Evolutionary conservation across 352 stramenopile genomes (phyloP), one percentile per base, ranked within the genome.

Genomic region (Aphanomyces cochlioides): DNA sequence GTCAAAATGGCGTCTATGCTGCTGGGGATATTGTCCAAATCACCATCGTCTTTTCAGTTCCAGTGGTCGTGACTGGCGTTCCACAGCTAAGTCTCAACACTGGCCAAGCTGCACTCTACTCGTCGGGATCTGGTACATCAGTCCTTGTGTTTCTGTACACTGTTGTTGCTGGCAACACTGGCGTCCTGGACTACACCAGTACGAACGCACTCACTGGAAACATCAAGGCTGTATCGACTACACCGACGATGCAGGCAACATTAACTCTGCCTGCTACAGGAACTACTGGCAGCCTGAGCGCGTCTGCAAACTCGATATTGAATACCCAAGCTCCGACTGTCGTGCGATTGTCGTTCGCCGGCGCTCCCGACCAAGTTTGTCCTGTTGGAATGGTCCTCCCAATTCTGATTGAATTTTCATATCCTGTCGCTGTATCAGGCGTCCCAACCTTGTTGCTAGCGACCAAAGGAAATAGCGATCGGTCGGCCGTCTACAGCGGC

Each of bases 401-500:
- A 0, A 47, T 93, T 34, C 74, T 70, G 17, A 74, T 91, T 0
- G 63, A 64, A 0, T 91, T 90, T 53, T 88, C 83, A 1, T 87
- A 81, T 47, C 78, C 69, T 5, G 80, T 91, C 3, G 75, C 77
- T 12, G 79, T 75, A 34, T 41, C 67, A 5, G 38, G 56, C 8
- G 40, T 38, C 40, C 66, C 74, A 1, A 71, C 63, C 1, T 89
- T 85, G 37, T 38, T 56, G 0, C 56, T 93, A 3, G 81, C 75
- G 5, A 56, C 87, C 3, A 80, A 80, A 2, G 77, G 77, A 15
- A 72, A 67, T 6, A 71, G 74, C n/a, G 63, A 74, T 17, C 59
- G 77, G 8, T 67, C 68, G 37, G 85, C 87, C 0, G 36, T 38
- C 1, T 91, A 89, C 45, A 45, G 74, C 21, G 81, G 85, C 5